Percentiles rank a stretch among this genome's conserved stretches.
These are phyloP conservation scores for Achaetomium macrosporum DNA, from an alignment of 2,329 filamentous ascomycete genomes.

Conservation along the genomic window DNA sequence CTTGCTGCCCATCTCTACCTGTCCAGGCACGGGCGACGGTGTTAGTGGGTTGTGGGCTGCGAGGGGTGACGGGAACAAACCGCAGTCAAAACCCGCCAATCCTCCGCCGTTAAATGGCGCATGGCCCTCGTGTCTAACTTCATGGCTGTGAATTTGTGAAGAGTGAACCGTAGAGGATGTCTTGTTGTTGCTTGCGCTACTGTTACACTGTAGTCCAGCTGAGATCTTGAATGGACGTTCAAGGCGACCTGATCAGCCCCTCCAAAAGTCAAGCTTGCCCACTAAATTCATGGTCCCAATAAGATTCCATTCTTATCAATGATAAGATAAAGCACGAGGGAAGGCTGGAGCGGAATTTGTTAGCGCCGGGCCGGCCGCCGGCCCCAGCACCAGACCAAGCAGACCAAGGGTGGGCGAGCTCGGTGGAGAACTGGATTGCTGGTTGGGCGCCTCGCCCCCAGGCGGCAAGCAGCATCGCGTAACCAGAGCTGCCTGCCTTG, in stretches of 20 bases:
- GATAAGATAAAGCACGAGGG: constrained; percentile 4
- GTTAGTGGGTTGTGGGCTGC: background rate
- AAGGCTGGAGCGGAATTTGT: constrained; percentile 24
- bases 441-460: constrained; percentile 23
- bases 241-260: too few relatives aligned
- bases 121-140: constrained; percentile 92
- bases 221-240: too few relatives aligned
- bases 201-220: constrained; percentile 4
- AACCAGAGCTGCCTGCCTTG: constrained; percentile 27
- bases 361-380: constrained; percentile 24
- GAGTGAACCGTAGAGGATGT: background rate
- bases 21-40: constrained; percentile 29
- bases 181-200: constrained; percentile 25
- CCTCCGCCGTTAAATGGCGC: constrained; percentile 84
- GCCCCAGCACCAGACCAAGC: background rate
- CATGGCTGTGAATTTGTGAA: constrained; percentile 49
- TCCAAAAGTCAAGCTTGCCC: too few relatives aligned
- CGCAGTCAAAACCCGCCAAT: constrained; percentile 91
- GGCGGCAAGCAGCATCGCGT: constrained; percentile 36
- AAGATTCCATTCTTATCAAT: too few relatives aligned
- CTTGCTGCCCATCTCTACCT: constrained; percentile 91
- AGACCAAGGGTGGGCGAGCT: constrained; percentile 24
- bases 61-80: constrained; percentile 47
- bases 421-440: constrained; percentile 17
- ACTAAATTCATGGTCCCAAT: too few relatives aligned